Evolutionary conservation across 169 alveolate genomes (phyloP).

Genomic region (Eimeria sp.): DNA sequence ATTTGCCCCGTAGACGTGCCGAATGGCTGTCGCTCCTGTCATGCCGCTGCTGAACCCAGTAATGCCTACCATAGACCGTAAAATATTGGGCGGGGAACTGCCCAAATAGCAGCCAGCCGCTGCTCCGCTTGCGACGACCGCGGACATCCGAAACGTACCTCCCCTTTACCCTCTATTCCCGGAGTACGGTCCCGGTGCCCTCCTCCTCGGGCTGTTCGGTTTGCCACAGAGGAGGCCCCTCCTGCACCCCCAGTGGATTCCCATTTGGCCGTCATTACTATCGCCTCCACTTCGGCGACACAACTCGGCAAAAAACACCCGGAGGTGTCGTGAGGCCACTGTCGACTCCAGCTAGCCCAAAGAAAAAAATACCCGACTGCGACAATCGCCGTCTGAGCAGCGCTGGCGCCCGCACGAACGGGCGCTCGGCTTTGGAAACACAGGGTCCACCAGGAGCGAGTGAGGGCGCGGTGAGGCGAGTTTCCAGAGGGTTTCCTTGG

Average conservation of each 20-base stretch:
- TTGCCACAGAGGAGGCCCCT: constrained; percentile 12
- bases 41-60: constrained; percentile 31
- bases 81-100: neutral
- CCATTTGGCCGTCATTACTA: constrained; percentile 25
- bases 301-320: constrained; percentile 27
- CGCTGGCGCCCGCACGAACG: constrained; percentile 24
- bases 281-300: constrained; percentile 31
- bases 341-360: constrained; percentile 77
- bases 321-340: constrained; percentile 47
- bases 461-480: neutral
- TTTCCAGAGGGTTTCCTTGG: constrained; percentile 5
- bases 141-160: neutral
- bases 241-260: neutral
- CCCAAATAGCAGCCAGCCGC: constrained; percentile 54
- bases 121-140: constrained; percentile 44
- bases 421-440: constrained; percentile 34
- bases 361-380: constrained; percentile 66
- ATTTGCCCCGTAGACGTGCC: constrained; percentile 40
- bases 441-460: constrained; percentile 37
- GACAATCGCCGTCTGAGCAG: constrained; percentile 68
- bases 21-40: constrained; percentile 7
- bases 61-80: neutral
- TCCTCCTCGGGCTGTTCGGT: neutral
- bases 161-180: neutral
- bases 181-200: neutral